Conservation (phyloP, 768 basidiomycete genomes). For the Termitomyces sp. region DNA sequence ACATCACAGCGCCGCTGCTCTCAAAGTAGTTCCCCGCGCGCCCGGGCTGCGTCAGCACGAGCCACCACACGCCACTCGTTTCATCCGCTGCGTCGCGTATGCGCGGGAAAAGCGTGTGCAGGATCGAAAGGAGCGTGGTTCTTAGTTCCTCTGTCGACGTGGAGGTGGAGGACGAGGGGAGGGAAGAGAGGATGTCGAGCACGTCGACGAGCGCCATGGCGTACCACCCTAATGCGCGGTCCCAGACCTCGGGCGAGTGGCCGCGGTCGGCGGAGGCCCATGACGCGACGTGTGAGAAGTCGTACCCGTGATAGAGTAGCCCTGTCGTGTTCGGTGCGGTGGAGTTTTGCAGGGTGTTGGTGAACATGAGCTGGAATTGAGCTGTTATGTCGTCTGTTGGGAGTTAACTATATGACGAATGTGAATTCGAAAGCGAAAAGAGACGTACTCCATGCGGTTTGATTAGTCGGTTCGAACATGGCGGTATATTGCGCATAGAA, state of each 20-base stretch:
- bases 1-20: slow-evolving; percentile 43
- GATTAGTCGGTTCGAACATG: slow-evolving; percentile 28
- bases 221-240: slow-evolving; percentile 44
- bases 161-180: slow-evolving; percentile 22
- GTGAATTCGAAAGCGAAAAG: background rate
- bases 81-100: slow-evolving; percentile 35
- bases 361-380: slow-evolving; percentile 40
- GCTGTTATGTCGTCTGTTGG: slow-evolving; percentile 30
- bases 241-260: slow-evolving; percentile 45
- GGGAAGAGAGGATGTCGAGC: slow-evolving; percentile 31
- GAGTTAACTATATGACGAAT: background rate
- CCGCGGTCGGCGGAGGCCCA: slow-evolving; percentile 44
- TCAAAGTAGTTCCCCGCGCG: slow-evolving; percentile 43
- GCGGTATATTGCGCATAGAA: slow-evolving; percentile 39
- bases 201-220: slow-evolving; percentile 44
- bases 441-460: slow-evolving; percentile 34
- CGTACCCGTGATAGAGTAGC: slow-evolving; percentile 47
- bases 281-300: slow-evolving; percentile 33
- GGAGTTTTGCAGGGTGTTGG: slow-evolving; percentile 35
- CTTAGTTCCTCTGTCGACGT: slow-evolving; percentile 1
- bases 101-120: slow-evolving; percentile 29
- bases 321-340: slow-evolving; percentile 34
- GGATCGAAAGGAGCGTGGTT: slow-evolving; percentile 24
- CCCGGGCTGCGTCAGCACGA: slow-evolving; percentile 45
- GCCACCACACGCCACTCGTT: slow-evolving; percentile 41